Conservation (phyloP, 805 yeast species). For the Zygotorulaspora danielsina region DNA sequence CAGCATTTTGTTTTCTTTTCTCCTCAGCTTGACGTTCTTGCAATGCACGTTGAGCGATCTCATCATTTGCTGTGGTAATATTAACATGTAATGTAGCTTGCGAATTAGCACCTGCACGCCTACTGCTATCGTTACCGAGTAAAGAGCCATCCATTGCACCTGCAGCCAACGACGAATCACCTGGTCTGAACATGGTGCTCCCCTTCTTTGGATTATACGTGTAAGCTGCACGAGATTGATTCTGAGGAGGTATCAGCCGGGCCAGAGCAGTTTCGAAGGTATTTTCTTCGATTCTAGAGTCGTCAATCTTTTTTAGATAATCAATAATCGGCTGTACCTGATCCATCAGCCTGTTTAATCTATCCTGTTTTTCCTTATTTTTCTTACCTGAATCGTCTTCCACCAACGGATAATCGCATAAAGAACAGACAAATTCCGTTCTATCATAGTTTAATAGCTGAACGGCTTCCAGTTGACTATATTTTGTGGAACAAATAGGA, state of each 20-base stretch:
- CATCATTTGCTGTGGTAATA: conserved; percentile 82
- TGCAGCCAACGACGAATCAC: conserved; percentile 27
- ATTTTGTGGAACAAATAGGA: conserved; percentile 76
- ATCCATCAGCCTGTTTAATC: conserved; percentile 76
- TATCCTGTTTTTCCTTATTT: conserved; percentile 74
- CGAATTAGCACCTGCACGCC: conserved; percentile 54
- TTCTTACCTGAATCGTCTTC: conserved; percentile 89
- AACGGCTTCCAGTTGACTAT: conserved; percentile 82
- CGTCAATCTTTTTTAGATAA: conserved; percentile 77
- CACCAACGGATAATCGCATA: conserved; percentile 69
- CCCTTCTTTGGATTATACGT: conserved; percentile 50
- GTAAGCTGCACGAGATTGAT: conserved; percentile 64
- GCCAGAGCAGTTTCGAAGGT: conserved; percentile 82
- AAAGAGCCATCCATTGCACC: conserved; percentile 27
- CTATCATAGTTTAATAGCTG: conserved; percentile 74
- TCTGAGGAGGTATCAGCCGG: conserved; percentile 79
- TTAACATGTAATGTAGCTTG: conserved; percentile 88
- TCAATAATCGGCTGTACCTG: conserved; percentile 86
- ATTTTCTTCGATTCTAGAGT: conserved; percentile 75
- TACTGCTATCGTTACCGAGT: conserved; percentile 40
- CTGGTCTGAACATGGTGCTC: conserved; percentile 42
- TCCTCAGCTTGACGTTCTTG: conserved; percentile 61
- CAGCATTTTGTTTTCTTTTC: conserved; percentile 83
- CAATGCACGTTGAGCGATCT: conserved; percentile 61
- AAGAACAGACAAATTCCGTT: conserved; percentile 76